Base-by-base conservation (phyloP, 805 yeast species). In the Kazachstania viticola region DNA sequence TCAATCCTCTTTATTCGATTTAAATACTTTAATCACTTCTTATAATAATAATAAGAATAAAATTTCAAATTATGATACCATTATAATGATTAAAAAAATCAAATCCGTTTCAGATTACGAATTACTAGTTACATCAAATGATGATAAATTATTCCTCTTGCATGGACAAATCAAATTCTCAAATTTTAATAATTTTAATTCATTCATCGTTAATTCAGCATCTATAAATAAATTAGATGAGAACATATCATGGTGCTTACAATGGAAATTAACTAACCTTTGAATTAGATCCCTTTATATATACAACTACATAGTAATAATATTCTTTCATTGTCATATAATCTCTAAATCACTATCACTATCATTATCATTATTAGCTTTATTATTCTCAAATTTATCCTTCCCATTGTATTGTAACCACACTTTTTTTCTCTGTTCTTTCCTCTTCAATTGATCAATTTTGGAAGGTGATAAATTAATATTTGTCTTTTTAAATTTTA, bases 301-400 rank as follows among this genome's bases (percentile, higher is more conserved):
- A n/a, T n/a, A n/a, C n/a, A n/a, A n/a, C 12, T 6, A 14, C 13
- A n/a, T 16, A 29, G 7, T 26, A 21, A 31, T 21, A 26, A 23
- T 23, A 23, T 23, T 23, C 25, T 9, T n/a, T 7, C 26, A 25
- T 17, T 25, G 11, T 34, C 39, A 46, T n/a, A 54, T 42, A 32
- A 57, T 53, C 17, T 55, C 60, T 16, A 56, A 31, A 23, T 54
- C 60, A 35, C 58, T 54, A 14, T 45, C 55, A 33, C 46, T 41
- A 30, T 35, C 45, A 9, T 32, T 36, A n/a, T 35, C 34, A 17
- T 28, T 37, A 3, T 21, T 17, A 1, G 16, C 12, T 6, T 21
- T 29, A 12, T 28, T 19, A 23, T 17, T 15, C 4, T 27, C 17
- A 7, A 27, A 21, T 25, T 36, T 34, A 16, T 44, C 38, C 14